Evolutionary conservation across 495 filamentous ascomycete species (phyloP).

Genomic region (Hypoxylon intermedium): DNA sequence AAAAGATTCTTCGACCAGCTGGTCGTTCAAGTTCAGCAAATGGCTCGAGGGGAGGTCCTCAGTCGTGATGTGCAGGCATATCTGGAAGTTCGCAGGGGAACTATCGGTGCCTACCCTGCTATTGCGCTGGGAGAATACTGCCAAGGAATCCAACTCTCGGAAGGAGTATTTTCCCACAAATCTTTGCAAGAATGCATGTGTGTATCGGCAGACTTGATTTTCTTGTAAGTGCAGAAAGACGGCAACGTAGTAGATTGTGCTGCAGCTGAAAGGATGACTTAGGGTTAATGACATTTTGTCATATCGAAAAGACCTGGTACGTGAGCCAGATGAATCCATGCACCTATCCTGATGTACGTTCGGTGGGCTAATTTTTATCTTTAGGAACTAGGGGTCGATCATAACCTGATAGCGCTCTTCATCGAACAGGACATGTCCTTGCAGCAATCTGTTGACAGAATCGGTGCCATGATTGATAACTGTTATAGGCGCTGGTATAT

Average conservation of each 20-base stretch:
- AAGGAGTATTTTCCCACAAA: slow-evolving; percentile 3
- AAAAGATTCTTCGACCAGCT: slow-evolving; percentile 11
- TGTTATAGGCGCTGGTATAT: slow-evolving; percentile 20
- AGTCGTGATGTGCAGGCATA: slow-evolving; percentile 7
- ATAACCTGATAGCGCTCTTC: slow-evolving; percentile 6
- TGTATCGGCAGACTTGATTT: slow-evolving; percentile 9
- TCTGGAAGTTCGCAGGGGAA: slow-evolving; percentile 5
- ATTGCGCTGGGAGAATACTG: not conserved
- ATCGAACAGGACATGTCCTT: slow-evolving; percentile 1
- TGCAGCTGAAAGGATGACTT: not conserved
- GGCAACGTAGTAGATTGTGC: not conserved
- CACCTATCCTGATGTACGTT: not conserved
- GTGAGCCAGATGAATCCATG: not conserved
- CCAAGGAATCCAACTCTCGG: not conserved
- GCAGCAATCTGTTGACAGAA: slow-evolving; percentile 9
- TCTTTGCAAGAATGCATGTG: slow-evolving; percentile 16
- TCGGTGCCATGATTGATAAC: slow-evolving; percentile 12
- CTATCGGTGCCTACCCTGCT: slow-evolving; percentile 1
- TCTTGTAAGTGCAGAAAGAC: slow-evolving; percentile 6
- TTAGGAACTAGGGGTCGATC: slow-evolving; percentile 8
- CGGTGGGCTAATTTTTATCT: not conserved
- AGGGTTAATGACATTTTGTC: slow-evolving; percentile 10
- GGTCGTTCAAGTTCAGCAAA: slow-evolving; percentile 9
- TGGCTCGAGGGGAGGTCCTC: slow-evolving; percentile 1
- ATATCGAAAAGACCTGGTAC: slow-evolving; percentile 10